Base-by-base conservation (phyloP, 2,329 filamentous ascomycete species). In the Cladosporium sp. region DNA sequence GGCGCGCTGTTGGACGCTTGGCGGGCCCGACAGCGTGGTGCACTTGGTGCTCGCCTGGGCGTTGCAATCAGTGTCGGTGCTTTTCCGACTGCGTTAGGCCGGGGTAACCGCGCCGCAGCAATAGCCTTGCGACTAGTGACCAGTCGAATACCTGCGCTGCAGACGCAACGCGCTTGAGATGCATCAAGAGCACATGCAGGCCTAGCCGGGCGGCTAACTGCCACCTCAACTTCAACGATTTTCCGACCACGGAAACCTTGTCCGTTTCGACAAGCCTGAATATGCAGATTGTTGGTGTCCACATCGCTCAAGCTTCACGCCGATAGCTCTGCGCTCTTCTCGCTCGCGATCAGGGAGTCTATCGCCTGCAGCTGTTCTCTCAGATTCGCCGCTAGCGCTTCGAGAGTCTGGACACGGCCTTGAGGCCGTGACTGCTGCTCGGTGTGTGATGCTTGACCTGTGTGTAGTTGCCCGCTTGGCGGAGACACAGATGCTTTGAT, bases 21-120 rank as follows among this genome's bases (percentile, higher is more conserved):
- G 61, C 51, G 24, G 28, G 18, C 51, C 61, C 61, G 61, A 64
- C 28, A 36, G 36, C 44, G 30, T n/a, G 61, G 61, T 30, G 32
- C 12, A 24, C 49, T 44, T n/a, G 14, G 30, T 51, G n/a, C 41
- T 47, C 41, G 41, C 41, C n/a, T 26, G 52, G 10, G 52, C 59
- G 59, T 62, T 54, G 34, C 51, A 64, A 47, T 34, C 61, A 55
- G 36, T n/a, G 51, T 36, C 47, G 59, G 30, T 52, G 44, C 57
- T 59, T 62, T 61, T 28, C 26, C 58, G 26, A 60, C 58, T 32
- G 59, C 59, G 26, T 55, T 57, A 64, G 61, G 41, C 49, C 28
- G 61, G 61, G 61, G 38, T 64, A 64, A 24, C 32, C 61, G 61
- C 61, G 51, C 51, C 61, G 61, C 61, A 64, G 51, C 51, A 57